Base-by-base conservation (phyloP, 2,329 filamentous ascomycete species). In the Ascosphaera apis region DNA sequence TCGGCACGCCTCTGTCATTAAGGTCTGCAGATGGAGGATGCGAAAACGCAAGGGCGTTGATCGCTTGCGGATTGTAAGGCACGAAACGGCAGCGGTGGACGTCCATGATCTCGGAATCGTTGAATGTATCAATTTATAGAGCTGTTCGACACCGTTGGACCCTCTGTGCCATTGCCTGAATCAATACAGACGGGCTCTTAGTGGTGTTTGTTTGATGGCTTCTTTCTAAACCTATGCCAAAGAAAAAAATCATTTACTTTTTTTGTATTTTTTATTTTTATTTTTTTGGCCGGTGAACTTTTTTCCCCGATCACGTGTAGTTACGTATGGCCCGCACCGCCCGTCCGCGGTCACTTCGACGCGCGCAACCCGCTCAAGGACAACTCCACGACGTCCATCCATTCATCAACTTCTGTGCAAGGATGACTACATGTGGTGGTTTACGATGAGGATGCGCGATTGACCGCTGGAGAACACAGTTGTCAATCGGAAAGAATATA, bases 81-180 rank as follows among this genome's bases (percentile, higher is more conserved):
- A 98, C 78, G 60, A 98, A 98, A 52, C 88, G 81, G 52, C 84
- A 91, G 49, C 88, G 81, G 63, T 98, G 88, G 53, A 98, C 76
- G 59, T 95, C 86, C 86, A 95, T 93, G 41, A 32, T 50, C 11
- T 25, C 11, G 21, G 11, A 11, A 11, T 5, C 21, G 6, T 6
- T 6, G 6, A 6, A 6, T 5, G 11, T 6, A 25, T 25, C 5
- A 25, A 6, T 6, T 25, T 11, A 5, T 11, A 25, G 11, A 25
- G 21, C 21, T 25, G 6, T 25, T 25, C 21, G 11, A 25, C 21
- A 25, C 21, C 11, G 21, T 11, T 25, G 21, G 5, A 6, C 11
- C 21, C 21, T 5, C 21, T 6, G 6, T 6, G 21, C 21, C 21
- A 25, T 25, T 25, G 21, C 21, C 21, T 11, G 21, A 25, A 25